A percentile compares a stretch with the other conserved stretches of the same genome.
These are phyloP conservation scores for Populus hybrid DNA, from an alignment of 441 rosid species.

Conservation along the genomic window DNA sequence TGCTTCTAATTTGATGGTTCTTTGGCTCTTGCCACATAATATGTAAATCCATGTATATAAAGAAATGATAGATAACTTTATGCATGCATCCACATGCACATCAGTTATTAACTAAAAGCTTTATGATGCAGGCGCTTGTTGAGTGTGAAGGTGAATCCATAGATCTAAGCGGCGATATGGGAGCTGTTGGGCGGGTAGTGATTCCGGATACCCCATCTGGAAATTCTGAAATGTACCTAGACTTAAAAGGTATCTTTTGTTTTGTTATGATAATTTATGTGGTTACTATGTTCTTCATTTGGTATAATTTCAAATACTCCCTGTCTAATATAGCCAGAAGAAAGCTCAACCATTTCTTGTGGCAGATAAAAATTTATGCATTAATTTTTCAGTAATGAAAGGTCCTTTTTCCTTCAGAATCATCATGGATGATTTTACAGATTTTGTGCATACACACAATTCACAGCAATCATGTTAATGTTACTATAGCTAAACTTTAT, in stretches of 20 bases:
- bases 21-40: neutral
- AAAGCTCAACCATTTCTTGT: neutral
- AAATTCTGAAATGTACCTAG: constrained; percentile 65
- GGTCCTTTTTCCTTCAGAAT: neutral
- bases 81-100: neutral
- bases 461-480: neutral
- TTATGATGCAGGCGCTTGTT: constrained; percentile 66
- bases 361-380: neutral
- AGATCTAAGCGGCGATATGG: constrained; percentile 96
- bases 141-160: constrained; percentile 97
- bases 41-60: neutral
- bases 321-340: constrained; percentile 1
- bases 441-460: neutral
- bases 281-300: neutral
- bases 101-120: constrained; percentile 16
- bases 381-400: neutral
- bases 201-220: constrained; percentile 53
- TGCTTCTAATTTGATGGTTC: neutral
- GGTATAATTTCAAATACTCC: constrained; percentile 5
- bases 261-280: constrained; percentile 11
- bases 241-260: constrained; percentile 67
- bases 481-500: neutral
- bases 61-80: neutral
- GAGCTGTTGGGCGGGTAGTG: constrained; percentile 87
- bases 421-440: neutral